Base-by-base conservation (phyloP, 768 basidiomycete genomes). In the Calvatia gigantea region DNA sequence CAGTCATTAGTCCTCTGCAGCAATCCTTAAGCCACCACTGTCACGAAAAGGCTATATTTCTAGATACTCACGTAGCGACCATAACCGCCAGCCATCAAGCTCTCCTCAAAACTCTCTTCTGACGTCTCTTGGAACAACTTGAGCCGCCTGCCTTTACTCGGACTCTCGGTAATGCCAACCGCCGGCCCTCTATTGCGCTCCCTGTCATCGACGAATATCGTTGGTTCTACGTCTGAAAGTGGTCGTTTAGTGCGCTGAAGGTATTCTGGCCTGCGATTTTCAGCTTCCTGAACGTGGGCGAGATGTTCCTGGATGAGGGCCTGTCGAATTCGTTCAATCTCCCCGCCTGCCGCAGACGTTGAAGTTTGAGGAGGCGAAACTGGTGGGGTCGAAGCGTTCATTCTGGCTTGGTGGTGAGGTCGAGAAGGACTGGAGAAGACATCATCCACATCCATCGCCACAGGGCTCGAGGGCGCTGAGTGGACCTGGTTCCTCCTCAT, bases 51-150 rank as follows among this genome's bases (percentile, higher is more conserved):
- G 9, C 2, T 57, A 29, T 14, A 54, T 32, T 29, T 32, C 19
- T 25, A 31, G 21, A n/a, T 44, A 72, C 83, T 69, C 66, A 86
- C 89, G 67, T 90, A 91, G 58, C 79, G 79, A 1, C 84, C 87
- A 67, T 91, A 91, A 6, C 89, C 89, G 28, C 88, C 87, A 17
- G 87, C 88, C 81, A 90, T 88, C 38, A 91, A 67, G 61, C 87
- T 87, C 69, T 91, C 89, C 63, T 91, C 89, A 61, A 91, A 91
- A 63, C 88, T 91, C 69, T 89, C 87, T 43, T 89, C 87, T 3
- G 86, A 87, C 0, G 88, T 90, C 70, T 89, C 87, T 66, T 89
- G 88, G 67, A 91, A 91, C 37, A 92, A 68, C 60, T 83, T 85
- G 32, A 91, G 72, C 48, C 88, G 75, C 54, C 89, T 75, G 1